Evolutionary conservation across 805 yeast species (phyloP).

Genomic region (Torulaspora franciscae): DNA sequence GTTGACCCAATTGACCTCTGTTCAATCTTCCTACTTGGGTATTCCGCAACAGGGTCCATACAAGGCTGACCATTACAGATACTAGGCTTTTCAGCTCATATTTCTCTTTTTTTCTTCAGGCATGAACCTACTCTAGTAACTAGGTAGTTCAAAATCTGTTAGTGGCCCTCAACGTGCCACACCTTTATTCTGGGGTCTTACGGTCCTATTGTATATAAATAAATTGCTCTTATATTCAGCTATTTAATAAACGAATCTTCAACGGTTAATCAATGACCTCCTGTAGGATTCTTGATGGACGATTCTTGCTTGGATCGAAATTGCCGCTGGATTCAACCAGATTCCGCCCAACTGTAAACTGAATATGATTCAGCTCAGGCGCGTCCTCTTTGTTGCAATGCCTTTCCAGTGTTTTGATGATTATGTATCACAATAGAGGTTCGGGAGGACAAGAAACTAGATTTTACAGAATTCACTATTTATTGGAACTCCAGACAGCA

Average conservation of each 20-base stretch:
- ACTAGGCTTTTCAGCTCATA: constrained; percentile 43
- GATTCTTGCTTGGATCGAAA: too few relatives aligned
- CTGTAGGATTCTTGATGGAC: too few relatives aligned
- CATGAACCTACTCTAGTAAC: neutral
- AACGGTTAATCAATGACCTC: constrained; percentile 17
- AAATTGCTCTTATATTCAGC: constrained; percentile 7
- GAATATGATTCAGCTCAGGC: too few relatives aligned
- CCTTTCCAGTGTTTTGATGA: too few relatives aligned
- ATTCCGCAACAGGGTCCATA: constrained; percentile 90
- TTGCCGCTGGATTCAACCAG: too few relatives aligned
- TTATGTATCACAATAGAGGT: too few relatives aligned
- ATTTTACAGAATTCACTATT: too few relatives aligned
- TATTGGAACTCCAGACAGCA: too few relatives aligned
- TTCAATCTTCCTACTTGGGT: constrained; percentile 92
- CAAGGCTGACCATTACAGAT: constrained; percentile 98
- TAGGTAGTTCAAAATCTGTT: constrained; percentile 1
- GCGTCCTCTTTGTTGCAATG: too few relatives aligned
- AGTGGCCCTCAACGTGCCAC: constrained; percentile 8
- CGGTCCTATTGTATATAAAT: constrained; percentile 7
- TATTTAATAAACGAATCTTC: constrained; percentile 23
- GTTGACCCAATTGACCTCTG: constrained; percentile 68
- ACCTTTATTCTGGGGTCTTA: constrained; percentile 1
- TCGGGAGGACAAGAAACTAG: too few relatives aligned
- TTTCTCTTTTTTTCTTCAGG: constrained; percentile 1
- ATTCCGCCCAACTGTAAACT: too few relatives aligned